Conservation (phyloP, 1,284 basidiomycete genomes). For the Meira miltonrushii region DNA sequence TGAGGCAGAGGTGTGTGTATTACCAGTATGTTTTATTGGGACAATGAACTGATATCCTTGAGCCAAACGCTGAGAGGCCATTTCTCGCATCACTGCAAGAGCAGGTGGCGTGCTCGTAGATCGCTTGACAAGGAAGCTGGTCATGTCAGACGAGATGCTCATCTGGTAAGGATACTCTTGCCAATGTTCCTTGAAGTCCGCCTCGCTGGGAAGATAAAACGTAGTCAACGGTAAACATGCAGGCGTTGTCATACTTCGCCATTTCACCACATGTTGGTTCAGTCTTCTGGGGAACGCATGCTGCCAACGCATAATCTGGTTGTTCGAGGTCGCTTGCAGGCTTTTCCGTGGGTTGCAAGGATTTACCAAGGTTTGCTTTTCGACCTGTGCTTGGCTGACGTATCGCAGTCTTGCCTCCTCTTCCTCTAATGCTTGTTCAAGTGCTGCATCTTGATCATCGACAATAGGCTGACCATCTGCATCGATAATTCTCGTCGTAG, state of each 20-base stretch:
- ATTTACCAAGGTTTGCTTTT: conserved; percentile 48
- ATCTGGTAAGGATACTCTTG: conserved; percentile 49
- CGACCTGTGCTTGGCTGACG: conserved; percentile 39
- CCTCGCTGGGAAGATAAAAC: conserved; percentile 57
- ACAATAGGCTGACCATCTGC: neutral
- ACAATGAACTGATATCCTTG: conserved; percentile 94
- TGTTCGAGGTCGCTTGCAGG: conserved; percentile 8
- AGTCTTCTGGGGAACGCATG: conserved; percentile 72
- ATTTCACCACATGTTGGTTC: conserved; percentile 86
- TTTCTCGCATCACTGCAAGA: conserved; percentile 73
- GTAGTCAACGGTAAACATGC: conserved; percentile 83
- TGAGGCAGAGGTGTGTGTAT: neutral
- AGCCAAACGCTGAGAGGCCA: conserved; percentile 82
- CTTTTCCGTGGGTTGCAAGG: conserved; percentile 46
- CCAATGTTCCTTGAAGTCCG: conserved; percentile 44
- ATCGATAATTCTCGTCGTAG: neutral
- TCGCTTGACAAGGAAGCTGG: conserved; percentile 47
- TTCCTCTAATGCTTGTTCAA: conserved; percentile 35
- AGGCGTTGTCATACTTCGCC: conserved; percentile 66
- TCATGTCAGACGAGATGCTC: conserved; percentile 42
- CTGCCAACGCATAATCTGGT: conserved; percentile 61
- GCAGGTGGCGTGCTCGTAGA: conserved; percentile 65
- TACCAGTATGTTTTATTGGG: neutral
- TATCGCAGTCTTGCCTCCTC: conserved; percentile 36
- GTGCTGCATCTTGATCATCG: conserved; percentile 34